phyloP scores from a whole-genome alignment of 2,329 filamentous ascomycete species.

The Apiospora arundinis region DNA sequence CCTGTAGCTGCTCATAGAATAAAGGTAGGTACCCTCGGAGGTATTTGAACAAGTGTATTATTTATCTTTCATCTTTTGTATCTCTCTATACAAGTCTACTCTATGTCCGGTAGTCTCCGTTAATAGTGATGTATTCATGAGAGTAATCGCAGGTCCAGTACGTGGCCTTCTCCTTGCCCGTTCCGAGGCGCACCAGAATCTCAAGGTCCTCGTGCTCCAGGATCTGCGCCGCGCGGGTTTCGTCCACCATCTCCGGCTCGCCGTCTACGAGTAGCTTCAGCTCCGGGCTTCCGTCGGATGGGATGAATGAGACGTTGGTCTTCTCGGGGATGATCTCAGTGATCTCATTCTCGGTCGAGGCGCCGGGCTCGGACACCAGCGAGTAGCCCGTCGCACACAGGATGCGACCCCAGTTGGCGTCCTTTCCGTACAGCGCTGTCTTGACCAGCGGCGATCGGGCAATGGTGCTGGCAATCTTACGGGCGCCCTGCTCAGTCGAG shows the following conservation, averaged over 20 bases:
- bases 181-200: slow-evolving; percentile 76
- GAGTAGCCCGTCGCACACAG: slow-evolving; percentile 92
- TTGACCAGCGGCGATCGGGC: slow-evolving; percentile 93
- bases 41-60: neutral
- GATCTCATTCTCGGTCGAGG: slow-evolving; percentile 60
- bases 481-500: slow-evolving; percentile 71
- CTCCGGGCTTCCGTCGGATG: slow-evolving; percentile 77
- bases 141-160: slow-evolving; percentile 91
- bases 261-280: slow-evolving; percentile 79
- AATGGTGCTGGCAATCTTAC: slow-evolving; percentile 84
- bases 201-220: slow-evolving; percentile 79
- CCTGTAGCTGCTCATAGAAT: neutral
- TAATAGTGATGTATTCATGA: slow-evolving; percentile 78
- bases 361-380: slow-evolving; percentile 64
- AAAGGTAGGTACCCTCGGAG: no score
- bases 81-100: neutral
- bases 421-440: slow-evolving; percentile 94
- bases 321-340: slow-evolving; percentile 67
- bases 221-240: slow-evolving; percentile 78
- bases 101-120: slow-evolving; percentile 71
- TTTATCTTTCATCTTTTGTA: neutral
- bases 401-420: slow-evolving; percentile 98
- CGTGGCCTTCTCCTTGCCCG: slow-evolving; percentile 70
- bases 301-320: slow-evolving; percentile 81
- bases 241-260: slow-evolving; percentile 81